Conservation (phyloP, 1,284 basidiomycete genomes). For the Melampsora larici-populina region DNA sequence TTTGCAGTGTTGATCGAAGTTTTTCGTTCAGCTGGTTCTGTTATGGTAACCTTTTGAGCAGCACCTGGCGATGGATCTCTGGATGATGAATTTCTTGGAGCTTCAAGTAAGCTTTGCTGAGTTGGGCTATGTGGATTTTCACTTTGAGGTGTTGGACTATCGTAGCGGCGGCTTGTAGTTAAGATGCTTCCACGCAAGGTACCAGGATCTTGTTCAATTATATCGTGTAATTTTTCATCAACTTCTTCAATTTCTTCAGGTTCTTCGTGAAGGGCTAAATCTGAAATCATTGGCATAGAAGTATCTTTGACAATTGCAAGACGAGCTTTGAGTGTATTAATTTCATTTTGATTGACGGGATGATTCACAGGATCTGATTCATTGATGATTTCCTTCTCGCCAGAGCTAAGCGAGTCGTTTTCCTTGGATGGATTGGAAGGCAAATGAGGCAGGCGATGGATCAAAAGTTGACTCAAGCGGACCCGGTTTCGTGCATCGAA, state of each 20-base stretch:
- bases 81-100: neutral
- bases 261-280: constrained; percentile 42
- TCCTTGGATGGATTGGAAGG: neutral
- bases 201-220: neutral
- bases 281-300: neutral
- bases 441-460: constrained; percentile 17
- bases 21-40: constrained; percentile 14
- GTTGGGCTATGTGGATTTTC: neutral
- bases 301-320: no score
- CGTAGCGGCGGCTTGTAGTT: neutral
- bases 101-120: neutral
- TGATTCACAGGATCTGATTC: no score
- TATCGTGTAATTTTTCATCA: neutral
- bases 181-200: neutral
- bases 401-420: neutral
- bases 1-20: constrained; percentile 2
- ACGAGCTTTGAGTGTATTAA: no score
- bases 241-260: constrained; percentile 19
- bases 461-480: constrained; percentile 46
- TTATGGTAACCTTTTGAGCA: constrained; percentile 12
- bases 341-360: no score
- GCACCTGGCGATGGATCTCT: neutral
- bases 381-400: neutral
- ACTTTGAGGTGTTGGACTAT: neutral
- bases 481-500: constrained; percentile 47